phyloP scores from a whole-genome alignment of 179 eudicot genomes.

The Beta macrorhiza region DNA sequence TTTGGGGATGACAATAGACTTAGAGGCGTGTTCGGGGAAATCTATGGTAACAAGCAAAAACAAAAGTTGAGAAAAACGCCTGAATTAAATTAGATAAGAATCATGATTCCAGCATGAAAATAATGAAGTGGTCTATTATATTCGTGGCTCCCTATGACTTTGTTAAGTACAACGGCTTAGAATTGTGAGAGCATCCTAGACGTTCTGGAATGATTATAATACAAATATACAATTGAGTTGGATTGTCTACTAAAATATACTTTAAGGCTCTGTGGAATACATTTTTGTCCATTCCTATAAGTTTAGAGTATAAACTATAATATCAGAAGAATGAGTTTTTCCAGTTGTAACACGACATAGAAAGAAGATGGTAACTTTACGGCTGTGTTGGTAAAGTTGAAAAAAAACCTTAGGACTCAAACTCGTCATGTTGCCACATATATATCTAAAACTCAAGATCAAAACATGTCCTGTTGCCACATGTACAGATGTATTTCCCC shows the following conservation, averaged over 20 bases:
- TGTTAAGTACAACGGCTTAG: neutral
- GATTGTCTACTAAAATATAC: neutral
- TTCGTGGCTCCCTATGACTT: neutral
- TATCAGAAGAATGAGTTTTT: too few relatives aligned
- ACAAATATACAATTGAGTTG: neutral
- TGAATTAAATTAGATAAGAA: neutral
- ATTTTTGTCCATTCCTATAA: too few relatives aligned
- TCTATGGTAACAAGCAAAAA: conserved; percentile 33
- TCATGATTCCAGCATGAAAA: neutral
- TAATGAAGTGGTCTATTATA: neutral
- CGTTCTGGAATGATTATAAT: neutral
- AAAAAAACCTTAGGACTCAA: too few relatives aligned
- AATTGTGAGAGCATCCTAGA: neutral
- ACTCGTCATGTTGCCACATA: neutral
- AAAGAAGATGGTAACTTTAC: too few relatives aligned
- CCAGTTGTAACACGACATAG: too few relatives aligned
- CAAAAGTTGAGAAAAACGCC: too few relatives aligned
- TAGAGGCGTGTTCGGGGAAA: conserved; percentile 71
- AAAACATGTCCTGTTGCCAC: too few relatives aligned
- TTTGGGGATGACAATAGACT: conserved; percentile 26
- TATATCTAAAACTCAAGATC: too few relatives aligned
- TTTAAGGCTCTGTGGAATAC: too few relatives aligned
- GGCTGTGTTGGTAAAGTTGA: too few relatives aligned
- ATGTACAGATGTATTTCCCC: too few relatives aligned
- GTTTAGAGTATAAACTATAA: too few relatives aligned